Evolutionary conservation across 2,329 filamentous ascomycete species (phyloP), one percentile per base, ranked within the genome.

Genomic region (Leptographium flavum): DNA sequence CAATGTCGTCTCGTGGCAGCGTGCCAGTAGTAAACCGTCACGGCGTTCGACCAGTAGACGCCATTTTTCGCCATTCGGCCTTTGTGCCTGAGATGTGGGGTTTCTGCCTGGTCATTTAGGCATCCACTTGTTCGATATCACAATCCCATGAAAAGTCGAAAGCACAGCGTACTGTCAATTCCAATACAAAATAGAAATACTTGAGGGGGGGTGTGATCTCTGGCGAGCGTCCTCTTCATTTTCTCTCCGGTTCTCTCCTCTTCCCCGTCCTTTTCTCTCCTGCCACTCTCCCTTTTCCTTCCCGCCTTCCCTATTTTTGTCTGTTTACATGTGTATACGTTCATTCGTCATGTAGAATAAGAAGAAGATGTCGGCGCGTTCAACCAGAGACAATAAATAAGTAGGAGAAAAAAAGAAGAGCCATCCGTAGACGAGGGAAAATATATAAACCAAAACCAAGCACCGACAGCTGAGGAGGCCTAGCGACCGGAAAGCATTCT

Each of bases 401-500:
- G 30, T 25, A 39, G n/a, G n/a, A 37, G 11, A 35, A 22, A 19
- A 15, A 39, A 45, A 21, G 36, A 28, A 23, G 19, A 39, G 8
- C 8, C 39, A 31, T 32, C 27, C 27, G 23, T 14, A 13, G 21
- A 32, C 23, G 32, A 30, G 19, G 22, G 31, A 22, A 41, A 31
- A 31, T 21, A 17, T 43, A 43, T 43, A 36, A 36, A 21, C 39
- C 30, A 41, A 40, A 42, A n/a, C 3, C 13, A 43, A 31, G 28
- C 15, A 32, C 23, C 27, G 28, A 43, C 15, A 40, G 31, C 21
- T 37, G 28, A 27, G 30, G 27, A 36, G 41, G 41, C 30, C 41
- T 43, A 43, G 41, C 41, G 41, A 43, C 41, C 41, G 41, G 22
- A 27, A n/a, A 42, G 31, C 41, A 43, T 43, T 43, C 41, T 43